Evolutionary conservation across 106 monocot species (phyloP), one percentile per base, ranked within the genome.

Genomic region (Allium sativum): DNA sequence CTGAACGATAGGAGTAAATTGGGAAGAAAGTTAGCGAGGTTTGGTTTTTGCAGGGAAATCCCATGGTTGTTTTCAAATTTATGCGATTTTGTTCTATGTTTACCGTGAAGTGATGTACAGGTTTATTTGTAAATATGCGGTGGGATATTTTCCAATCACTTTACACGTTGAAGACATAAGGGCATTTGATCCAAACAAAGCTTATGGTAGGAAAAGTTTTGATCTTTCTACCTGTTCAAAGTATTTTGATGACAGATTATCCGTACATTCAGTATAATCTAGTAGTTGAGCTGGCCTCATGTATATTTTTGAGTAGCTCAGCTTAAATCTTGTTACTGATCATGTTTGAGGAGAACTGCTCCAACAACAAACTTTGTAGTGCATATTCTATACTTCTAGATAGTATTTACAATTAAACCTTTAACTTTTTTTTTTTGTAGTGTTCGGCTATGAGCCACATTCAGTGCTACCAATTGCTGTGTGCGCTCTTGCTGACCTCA

Each of bases 361-460:
- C 31, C 31, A 31, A 31, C 5, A 3, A 3, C 31, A n/a, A n/a
- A n/a, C n/a, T n/a, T n/a, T n/a, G n/a, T n/a, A n/a, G n/a, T n/a
- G n/a, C 31, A 2, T 31, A 31, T 31, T 31, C 31, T 31, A 31
- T 31, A 31, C 31, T 31, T 31, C 5, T 31, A 31, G 31, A 31
- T 31, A 2, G 31, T 31, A 31, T 31, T 31, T 3, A 31, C 31
- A 31, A 5, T 31, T 31, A 3, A 31, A 31, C 31, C 5, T 31
- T 31, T 3, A 31, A 31, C 2, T 3, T 3, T 8, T 16, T 53
- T 3, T 3, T 8, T 16, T 53, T 80, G 68, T 73, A 91, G 90
- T 96, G 21, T 87, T 96, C 76, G 96, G 91, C 48, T 96, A 74
- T 59, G 96, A 96, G 70, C 96, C 96, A 7, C 96, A 96, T 67